A percentile compares a stretch with the other conserved stretches of the same genome.
Evolutionary conservation across 495 filamentous ascomycete species (phyloP).

Genomic region (Aspergillus bertholletiae): DNA sequence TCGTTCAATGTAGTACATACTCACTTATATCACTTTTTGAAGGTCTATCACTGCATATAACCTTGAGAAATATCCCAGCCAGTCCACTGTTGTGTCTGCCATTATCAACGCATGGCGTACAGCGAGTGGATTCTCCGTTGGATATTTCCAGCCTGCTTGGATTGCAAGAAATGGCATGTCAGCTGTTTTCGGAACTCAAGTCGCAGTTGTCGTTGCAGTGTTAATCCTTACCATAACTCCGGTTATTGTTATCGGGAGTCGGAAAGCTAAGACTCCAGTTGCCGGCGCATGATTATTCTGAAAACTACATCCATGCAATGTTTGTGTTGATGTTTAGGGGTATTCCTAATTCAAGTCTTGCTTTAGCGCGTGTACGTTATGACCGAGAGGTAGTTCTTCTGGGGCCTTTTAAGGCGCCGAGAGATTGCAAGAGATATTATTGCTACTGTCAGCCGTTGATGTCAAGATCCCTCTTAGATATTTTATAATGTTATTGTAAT

Average conservation of each 20-base stretch:
- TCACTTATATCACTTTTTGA: not conserved
- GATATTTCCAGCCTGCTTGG: slow-evolving; percentile 47
- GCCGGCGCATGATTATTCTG: not conserved
- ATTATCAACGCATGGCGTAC: slow-evolving; percentile 46
- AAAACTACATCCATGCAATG: not conserved
- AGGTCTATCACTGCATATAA: slow-evolving; percentile 37
- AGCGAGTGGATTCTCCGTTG: slow-evolving; percentile 42
- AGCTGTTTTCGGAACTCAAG: slow-evolving; percentile 43
- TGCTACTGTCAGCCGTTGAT: too few relatives aligned
- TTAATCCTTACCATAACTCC: slow-evolving; percentile 30
- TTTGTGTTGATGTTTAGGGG: not conserved
- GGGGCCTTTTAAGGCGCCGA: too few relatives aligned
- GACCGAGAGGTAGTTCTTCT: too few relatives aligned
- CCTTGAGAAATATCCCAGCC: slow-evolving; percentile 41
- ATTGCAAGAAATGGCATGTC: slow-evolving; percentile 35
- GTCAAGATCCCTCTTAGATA: too few relatives aligned
- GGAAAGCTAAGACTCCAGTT: not conserved
- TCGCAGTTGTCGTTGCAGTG: slow-evolving; percentile 31
- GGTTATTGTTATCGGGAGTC: slow-evolving; percentile 17
- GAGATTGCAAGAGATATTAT: too few relatives aligned
- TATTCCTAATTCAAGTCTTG: too few relatives aligned
- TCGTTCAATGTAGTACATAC: not conserved
- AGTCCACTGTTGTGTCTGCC: slow-evolving; percentile 36
- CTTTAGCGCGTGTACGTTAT: too few relatives aligned
- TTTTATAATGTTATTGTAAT: too few relatives aligned